These are phyloP conservation scores for Claviceps spartinae DNA, from an alignment of 2,329 filamentous ascomycete genomes.

Conservation along the genomic window DNA sequence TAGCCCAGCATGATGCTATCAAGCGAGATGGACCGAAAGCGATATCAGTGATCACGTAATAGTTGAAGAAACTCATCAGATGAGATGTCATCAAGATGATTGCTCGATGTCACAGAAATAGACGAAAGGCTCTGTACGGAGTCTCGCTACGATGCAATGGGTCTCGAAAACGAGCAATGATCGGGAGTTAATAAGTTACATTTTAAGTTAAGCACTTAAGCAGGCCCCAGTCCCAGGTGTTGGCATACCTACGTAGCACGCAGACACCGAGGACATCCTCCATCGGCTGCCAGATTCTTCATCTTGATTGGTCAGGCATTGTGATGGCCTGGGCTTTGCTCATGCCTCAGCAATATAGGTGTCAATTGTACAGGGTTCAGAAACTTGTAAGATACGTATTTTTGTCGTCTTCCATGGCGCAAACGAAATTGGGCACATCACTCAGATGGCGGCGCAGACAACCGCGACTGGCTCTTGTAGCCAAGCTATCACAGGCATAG, in stretches of 20 bases:
- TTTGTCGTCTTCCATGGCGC: too few relatives aligned
- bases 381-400: too few relatives aligned
- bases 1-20: constrained; percentile 7
- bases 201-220: too few relatives aligned
- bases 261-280: constrained; percentile 72
- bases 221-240: constrained; percentile 87
- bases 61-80: constrained; percentile 29
- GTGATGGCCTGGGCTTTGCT: too few relatives aligned
- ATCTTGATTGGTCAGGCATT: constrained; percentile 5
- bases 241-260: constrained; percentile 79
- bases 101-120: constrained; percentile 83
- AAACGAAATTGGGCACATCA: too few relatives aligned
- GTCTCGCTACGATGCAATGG: constrained; percentile 91
- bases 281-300: constrained; percentile 65
- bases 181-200: constrained; percentile 82
- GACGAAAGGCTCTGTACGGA: constrained; percentile 85
- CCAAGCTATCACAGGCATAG: too few relatives aligned
- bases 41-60: neutral
- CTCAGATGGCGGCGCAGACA: too few relatives aligned
- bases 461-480: too few relatives aligned
- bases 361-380: too few relatives aligned
- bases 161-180: constrained; percentile 76
- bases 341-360: too few relatives aligned
- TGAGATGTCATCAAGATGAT: constrained; percentile 65
- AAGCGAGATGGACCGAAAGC: neutral